Conservation (phyloP, 768 basidiomycete genomes). For the Glaciozyma antarctica region DNA sequence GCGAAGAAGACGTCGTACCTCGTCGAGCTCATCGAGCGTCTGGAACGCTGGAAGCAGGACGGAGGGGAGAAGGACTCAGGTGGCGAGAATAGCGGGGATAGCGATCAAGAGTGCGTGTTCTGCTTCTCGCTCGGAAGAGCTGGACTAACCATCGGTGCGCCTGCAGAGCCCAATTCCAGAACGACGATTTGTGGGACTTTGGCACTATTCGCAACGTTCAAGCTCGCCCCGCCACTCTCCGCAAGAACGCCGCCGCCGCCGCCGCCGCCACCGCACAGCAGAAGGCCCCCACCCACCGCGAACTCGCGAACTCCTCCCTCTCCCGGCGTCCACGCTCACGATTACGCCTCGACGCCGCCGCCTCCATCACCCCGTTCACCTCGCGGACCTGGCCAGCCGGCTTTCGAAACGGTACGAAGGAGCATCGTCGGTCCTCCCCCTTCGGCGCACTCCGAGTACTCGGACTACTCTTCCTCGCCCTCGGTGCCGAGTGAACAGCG, state of each 20-base stretch:
- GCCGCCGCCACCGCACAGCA: constrained; percentile 49
- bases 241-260: constrained; percentile 41
- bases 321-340: constrained; percentile 1
- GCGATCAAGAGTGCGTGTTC: constrained; percentile 47
- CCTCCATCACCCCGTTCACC: not conserved
- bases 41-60: constrained; percentile 85
- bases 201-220: constrained; percentile 76
- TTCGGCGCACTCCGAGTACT: constrained; percentile 22
- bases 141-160: not conserved
- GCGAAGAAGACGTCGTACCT: constrained; percentile 91
- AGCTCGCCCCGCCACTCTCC: constrained; percentile 37
- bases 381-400: not conserved
- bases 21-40: constrained; percentile 88
- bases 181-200: constrained; percentile 85
- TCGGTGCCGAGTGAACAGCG: constrained; percentile 2
- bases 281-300: not conserved
- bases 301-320: not conserved
- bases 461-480: constrained; percentile 14
- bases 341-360: constrained; percentile 5
- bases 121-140: not conserved
- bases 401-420: constrained; percentile 18
- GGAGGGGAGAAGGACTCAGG: constrained; percentile 66
- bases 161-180: constrained; percentile 41
- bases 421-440: not conserved
- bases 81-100: constrained; percentile 49